Conservation (phyloP, 2,329 filamentous ascomycete genomes). For the Fusarium torulosum region DNA sequence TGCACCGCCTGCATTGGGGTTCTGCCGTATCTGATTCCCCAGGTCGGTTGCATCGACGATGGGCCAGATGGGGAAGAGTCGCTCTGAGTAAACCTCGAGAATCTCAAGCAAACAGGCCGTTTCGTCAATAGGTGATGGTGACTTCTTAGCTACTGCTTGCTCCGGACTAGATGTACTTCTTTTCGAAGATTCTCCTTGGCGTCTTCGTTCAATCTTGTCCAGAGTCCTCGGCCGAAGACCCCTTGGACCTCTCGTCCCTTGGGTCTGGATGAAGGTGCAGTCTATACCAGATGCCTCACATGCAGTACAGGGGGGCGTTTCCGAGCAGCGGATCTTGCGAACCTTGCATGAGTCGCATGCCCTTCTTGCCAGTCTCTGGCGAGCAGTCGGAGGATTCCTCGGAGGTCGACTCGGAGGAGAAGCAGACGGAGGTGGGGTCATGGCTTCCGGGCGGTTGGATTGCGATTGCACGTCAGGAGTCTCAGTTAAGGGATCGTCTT, state of each 20-base stretch:
- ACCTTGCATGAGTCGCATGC: conserved; percentile 67
- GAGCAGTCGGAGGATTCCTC: conserved; percentile 38
- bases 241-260: conserved; percentile 60
- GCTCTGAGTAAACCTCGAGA: conserved; percentile 62
- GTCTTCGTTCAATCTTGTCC: conserved; percentile 54
- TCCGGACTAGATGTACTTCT: conserved; percentile 20
- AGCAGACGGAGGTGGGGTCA: conserved; percentile 33
- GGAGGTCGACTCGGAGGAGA: conserved; percentile 20
- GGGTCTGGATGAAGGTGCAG: conserved; percentile 63
- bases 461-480: background rate
- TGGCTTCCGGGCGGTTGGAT: conserved; percentile 12
- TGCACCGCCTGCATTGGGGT: conserved; percentile 49
- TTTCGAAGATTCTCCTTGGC: conserved; percentile 25
- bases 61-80: conserved; percentile 66
- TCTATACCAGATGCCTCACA: conserved; percentile 60
- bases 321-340: conserved; percentile 65
- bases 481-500: background rate
- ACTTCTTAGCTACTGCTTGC: conserved; percentile 2
- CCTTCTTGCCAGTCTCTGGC: conserved; percentile 46
- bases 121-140: conserved; percentile 34
- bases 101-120: conserved; percentile 47
- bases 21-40: conserved; percentile 54
- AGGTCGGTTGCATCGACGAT: conserved; percentile 61
- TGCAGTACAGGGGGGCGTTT: conserved; percentile 60
- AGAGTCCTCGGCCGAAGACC: conserved; percentile 60